Percentiles rank a stretch among this genome's conserved stretches.
Conservation (phyloP, 176 grass and related monocot species). For the Zizania latifolia region DNA sequence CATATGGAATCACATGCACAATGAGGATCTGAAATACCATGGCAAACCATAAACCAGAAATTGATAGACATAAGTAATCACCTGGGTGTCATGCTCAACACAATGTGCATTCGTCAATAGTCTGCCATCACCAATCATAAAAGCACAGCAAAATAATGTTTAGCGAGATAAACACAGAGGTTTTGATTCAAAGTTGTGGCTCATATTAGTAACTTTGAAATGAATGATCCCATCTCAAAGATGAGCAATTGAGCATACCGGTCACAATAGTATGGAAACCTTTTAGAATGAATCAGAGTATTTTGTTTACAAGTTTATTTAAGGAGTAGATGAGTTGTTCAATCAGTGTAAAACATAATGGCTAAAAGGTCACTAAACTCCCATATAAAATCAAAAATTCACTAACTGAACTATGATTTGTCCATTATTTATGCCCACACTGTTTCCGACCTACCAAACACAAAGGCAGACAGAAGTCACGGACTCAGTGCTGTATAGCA, state of each 20-base stretch:
- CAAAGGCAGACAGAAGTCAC: background rate
- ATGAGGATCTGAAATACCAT: too few species aligned
- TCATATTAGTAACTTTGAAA: background rate
- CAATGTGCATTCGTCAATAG: too few species aligned
- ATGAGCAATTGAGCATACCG: background rate
- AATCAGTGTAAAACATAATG: background rate
- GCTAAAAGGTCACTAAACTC: background rate
- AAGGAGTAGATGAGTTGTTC: background rate
- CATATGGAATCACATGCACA: too few species aligned
- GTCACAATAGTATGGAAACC: background rate
- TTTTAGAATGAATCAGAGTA: slow-evolving; percentile 30
- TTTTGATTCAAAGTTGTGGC: background rate
- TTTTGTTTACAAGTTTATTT: background rate
- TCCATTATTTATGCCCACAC: too few species aligned
- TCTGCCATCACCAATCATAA: slow-evolving; percentile 92
- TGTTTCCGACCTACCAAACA: background rate
- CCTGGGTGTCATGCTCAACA: too few species aligned
- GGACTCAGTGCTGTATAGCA: background rate
- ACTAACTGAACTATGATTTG: slow-evolving; percentile 3
- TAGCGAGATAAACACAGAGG: slow-evolving; percentile 7
- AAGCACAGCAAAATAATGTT: slow-evolving; percentile 54
- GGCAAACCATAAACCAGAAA: background rate
- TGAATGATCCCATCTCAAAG: background rate
- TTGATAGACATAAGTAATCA: slow-evolving; percentile 11
- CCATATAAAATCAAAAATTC: slow-evolving; percentile 1